phyloP scores from a whole-genome alignment of 169 alveolate species.

The Plasmodium sp. region DNA sequence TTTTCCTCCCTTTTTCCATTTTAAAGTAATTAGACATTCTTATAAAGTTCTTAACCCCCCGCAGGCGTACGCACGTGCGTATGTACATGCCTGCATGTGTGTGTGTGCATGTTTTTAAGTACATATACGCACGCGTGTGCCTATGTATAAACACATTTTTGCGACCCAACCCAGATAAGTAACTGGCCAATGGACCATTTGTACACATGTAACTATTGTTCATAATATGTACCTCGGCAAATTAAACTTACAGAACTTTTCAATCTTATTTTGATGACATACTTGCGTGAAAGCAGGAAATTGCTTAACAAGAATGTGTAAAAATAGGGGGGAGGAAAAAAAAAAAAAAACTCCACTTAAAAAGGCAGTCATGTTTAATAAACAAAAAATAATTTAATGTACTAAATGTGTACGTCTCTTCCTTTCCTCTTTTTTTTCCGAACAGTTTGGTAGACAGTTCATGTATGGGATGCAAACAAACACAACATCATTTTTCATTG shows the following conservation, averaged over 20 bases:
- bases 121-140: background rate
- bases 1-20: background rate
- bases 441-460: background rate
- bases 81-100: background rate
- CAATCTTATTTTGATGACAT: background rate
- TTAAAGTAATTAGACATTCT: background rate
- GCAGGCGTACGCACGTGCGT: background rate
- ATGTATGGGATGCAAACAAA: slow-evolving; percentile 15
- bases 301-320: background rate
- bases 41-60: background rate
- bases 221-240: background rate
- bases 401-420: background rate
- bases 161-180: background rate
- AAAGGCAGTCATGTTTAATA: slow-evolving; percentile 1
- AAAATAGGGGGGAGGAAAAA: background rate
- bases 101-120: background rate
- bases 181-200: slow-evolving; percentile 2
- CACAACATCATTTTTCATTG: slow-evolving; percentile 59
- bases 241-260: background rate
- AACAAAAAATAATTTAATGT: background rate
- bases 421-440: background rate
- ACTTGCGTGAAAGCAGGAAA: background rate
- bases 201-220: background rate
- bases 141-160: background rate
- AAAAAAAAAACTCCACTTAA: background rate